Base-by-base conservation (phyloP, 352 stramenopile species). In the Paralagenidium karlingii region DNA sequence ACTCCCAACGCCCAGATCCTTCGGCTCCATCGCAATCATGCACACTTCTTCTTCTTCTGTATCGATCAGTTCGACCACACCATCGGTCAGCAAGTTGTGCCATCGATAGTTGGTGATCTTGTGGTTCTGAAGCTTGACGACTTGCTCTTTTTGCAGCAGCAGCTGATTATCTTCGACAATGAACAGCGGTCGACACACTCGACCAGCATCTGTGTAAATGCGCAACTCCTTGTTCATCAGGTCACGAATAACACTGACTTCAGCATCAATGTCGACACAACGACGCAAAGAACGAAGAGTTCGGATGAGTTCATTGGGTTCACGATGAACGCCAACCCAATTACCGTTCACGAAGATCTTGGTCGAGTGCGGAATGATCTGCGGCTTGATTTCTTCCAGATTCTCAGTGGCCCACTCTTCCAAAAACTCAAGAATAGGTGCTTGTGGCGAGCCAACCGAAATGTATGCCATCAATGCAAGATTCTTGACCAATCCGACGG, bases 331-430 rank as follows among this genome's bases (percentile, higher is more conserved):
- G 34, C 96, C 96, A 21, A 99, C 85, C 95, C 96, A 99, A 55
- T 98, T 98, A 29, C 96, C 96, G 55, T 99, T 99, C 38, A 99
- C 94, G 49, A 99, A 99, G 41, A 99, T 98, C 77, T 99, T 99
- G 31, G 95, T 99, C 16, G 92, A 97, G 39, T 91, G 91, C 1
- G 88, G 87, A 52, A 99, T 98, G 29, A 97, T 96, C 41, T 94
- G 92, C 21, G 95, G 94, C 37, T 96, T 89, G 52, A 98, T 98
- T 41, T 97, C 89, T 51, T 97, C 87, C 31, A 98, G 46, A 53
- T 98, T 98, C 67, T 99, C 95, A 25, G 94, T 98, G 34, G 85
- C 92, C 69, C 96, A 99, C 58, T 99, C 96, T 59, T 98, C 94
- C 32, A 99, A 63, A 56, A 99, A 98, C 54, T 98, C 91, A 28